A percentile compares a stretch with the other conserved stretches of the same genome.
Evolutionary conservation across 306 rosid species (phyloP).

Genomic region (Medicago lupulina): DNA sequence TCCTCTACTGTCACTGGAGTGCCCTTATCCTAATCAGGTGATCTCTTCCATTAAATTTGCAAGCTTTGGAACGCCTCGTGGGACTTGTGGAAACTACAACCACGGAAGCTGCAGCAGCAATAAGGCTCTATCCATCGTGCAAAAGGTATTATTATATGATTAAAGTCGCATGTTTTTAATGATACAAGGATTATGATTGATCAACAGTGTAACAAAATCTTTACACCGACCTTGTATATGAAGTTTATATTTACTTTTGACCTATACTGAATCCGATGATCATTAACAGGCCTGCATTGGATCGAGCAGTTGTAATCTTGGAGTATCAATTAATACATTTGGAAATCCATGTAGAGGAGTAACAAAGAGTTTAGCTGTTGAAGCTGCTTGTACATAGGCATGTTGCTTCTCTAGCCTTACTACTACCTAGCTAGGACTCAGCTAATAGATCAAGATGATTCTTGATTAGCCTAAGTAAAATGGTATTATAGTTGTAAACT

Average conservation of each 20-base stretch:
- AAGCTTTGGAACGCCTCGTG: slow-evolving; percentile 80
- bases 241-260: background rate
- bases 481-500: slow-evolving; percentile 23
- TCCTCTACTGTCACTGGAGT: slow-evolving; percentile 69
- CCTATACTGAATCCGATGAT: background rate
- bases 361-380: slow-evolving; percentile 85
- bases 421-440: background rate
- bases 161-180: too few species aligned
- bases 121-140: slow-evolving; percentile 66
- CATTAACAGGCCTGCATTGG: slow-evolving; percentile 81
- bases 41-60: slow-evolving; percentile 89
- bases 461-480: slow-evolving; percentile 30
- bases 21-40: slow-evolving; percentile 75
- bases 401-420: slow-evolving; percentile 26
- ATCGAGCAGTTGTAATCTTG: slow-evolving; percentile 71
- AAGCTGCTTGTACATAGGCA: slow-evolving; percentile 71
- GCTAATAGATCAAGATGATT: slow-evolving; percentile 36
- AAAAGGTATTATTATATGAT: slow-evolving; percentile 66
- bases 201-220: too few species aligned
- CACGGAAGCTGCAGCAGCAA: slow-evolving; percentile 75
- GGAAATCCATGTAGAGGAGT: slow-evolving; percentile 82
- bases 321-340: slow-evolving; percentile 58
- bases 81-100: slow-evolving; percentile 78
- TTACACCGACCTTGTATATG: too few species aligned
- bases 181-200: too few species aligned